Percentiles rank a stretch among this genome's conserved stretches.
Conservation (phyloP, 352 stramenopile species). For the Pythium oligandrum region DNA sequence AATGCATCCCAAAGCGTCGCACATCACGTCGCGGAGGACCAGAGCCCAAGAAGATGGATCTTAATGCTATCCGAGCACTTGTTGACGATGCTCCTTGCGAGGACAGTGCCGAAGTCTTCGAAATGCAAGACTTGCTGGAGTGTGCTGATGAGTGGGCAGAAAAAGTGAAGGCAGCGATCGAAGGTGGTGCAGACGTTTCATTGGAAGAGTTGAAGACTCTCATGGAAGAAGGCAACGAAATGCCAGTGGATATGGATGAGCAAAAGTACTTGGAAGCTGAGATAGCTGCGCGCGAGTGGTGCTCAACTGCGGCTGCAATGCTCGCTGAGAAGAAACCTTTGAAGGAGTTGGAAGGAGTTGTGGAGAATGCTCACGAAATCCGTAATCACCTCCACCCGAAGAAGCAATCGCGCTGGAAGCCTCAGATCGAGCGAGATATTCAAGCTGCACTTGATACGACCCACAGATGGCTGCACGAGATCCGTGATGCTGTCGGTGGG, state of each 20-base stretch:
- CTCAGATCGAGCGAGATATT: slow-evolving; percentile 78
- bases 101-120: slow-evolving; percentile 81
- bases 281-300: slow-evolving; percentile 79
- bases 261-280: slow-evolving; percentile 73
- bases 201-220: slow-evolving; percentile 74
- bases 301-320: slow-evolving; percentile 40
- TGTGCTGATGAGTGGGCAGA: slow-evolving; percentile 82
- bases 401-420: slow-evolving; percentile 80
- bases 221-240: slow-evolving; percentile 72
- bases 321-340: slow-evolving; percentile 56
- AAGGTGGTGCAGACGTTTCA: slow-evolving; percentile 59
- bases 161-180: slow-evolving; percentile 76
- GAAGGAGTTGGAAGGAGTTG: slow-evolving; percentile 53
- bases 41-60: slow-evolving; percentile 77
- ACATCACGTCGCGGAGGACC: slow-evolving; percentile 43
- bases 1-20: slow-evolving; percentile 80
- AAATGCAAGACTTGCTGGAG: slow-evolving; percentile 87
- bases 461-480: slow-evolving; percentile 70
- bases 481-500: slow-evolving; percentile 60
- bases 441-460: slow-evolving; percentile 57
- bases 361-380: slow-evolving; percentile 64
- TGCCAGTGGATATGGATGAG: slow-evolving; percentile 89
- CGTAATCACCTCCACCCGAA: slow-evolving; percentile 64
- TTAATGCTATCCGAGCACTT: slow-evolving; percentile 71
- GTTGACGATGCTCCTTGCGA: slow-evolving; percentile 85